Evolutionary conservation across 495 filamentous ascomycete species (phyloP).

Genomic region (Astrothelium subdiscretum): DNA sequence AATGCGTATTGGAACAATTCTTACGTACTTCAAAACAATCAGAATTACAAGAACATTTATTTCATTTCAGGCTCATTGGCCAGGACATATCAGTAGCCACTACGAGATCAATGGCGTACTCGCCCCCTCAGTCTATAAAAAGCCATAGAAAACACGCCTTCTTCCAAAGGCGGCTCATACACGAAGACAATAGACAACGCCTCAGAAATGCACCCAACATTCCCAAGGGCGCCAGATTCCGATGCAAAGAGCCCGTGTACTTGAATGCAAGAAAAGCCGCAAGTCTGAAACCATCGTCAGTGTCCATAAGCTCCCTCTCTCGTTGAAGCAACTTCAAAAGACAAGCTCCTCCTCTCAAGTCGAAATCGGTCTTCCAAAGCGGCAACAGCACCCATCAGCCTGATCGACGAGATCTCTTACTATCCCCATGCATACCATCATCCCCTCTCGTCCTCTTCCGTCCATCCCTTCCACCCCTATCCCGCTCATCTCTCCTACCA

Average conservation of each 20-base stretch:
- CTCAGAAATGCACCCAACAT: slow-evolving; percentile 1
- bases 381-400: neutral
- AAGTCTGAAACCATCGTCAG: no score
- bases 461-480: slow-evolving; percentile 3
- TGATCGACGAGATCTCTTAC: slow-evolving; percentile 1
- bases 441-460: slow-evolving; percentile 16
- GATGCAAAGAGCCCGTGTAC: no score
- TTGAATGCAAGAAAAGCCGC: no score
- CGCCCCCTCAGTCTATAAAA: neutral
- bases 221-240: no score
- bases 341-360: no score
- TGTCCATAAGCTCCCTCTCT: no score
- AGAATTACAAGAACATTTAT: no score
- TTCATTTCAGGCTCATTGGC: neutral
- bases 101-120: neutral
- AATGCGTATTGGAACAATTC: no score
- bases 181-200: neutral
- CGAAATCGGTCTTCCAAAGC: no score
- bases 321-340: no score
- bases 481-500: slow-evolving; percentile 1
- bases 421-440: slow-evolving; percentile 3
- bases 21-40: no score
- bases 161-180: neutral
- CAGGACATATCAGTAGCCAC: neutral
- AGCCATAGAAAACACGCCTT: neutral